Base-by-base conservation (phyloP, 2,329 filamentous ascomycete genomes). In the Scytalidium sp. region DNA sequence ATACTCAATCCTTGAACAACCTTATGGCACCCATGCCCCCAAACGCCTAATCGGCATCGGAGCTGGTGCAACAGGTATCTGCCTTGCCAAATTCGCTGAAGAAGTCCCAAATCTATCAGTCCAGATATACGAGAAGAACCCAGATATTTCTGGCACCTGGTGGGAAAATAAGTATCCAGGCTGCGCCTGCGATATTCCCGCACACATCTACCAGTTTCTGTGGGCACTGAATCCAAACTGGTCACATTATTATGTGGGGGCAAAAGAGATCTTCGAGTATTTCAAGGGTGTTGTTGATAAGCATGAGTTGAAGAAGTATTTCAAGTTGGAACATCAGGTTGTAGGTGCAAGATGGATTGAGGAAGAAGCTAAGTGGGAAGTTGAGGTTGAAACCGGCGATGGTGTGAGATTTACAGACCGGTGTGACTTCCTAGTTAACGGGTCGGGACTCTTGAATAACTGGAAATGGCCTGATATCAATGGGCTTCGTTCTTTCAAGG, bases 141-240 rank as follows among this genome's bases (percentile, higher is more conserved):
- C 59, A 4, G 67, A 70, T 40, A 59, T 75, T 23, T 67, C 77
- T 19, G 79, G 79, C 3, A 81, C 79, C 0, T 83, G 79, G 79
- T 70, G 72, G 53, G 79, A 81, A 60, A 81, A 81, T 58, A 69
- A 71, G 19, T 82, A 82, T 52, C 79, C 79, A 0, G 78, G 78
- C n/a, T 80, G 76, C 54, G 69, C 70, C 48, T 81, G 77, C 59
- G 79, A 80, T 60, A 70, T 80, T 21, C 76, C 27, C 3, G 43
- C n/a, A 4, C 10, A 21, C 4, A n/a, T 6, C 19, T 84, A 84
- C 58, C 80, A 81, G 59, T 83, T 80, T 60, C 78, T 77, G 6
- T 84, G 78, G 76, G 71, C 75, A 49, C 76, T 75, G 3, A 84
- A 83, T 57, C 74, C 73, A 6, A 71, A 75, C 42, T 85, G 81